Evolutionary conservation across 306 rosid genomes (phyloP).

Genomic region (cucumber (Cucumis sativus)): DNA sequence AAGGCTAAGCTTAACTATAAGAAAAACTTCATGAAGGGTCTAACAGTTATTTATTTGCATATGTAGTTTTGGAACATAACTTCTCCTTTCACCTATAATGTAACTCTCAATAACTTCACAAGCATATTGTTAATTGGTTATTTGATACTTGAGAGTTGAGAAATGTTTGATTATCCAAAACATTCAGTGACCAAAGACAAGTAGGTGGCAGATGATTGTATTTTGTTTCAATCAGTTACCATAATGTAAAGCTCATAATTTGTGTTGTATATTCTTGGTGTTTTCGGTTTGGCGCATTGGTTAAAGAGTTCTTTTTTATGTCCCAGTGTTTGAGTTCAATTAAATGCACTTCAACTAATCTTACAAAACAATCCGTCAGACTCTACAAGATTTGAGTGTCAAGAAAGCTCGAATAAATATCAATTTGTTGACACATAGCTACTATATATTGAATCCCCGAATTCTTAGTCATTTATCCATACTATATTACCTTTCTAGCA

Average conservation of each 20-base stretch:
- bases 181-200: background rate
- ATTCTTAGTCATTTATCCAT: too few relatives aligned
- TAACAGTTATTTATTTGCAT: background rate
- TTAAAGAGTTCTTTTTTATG: too few relatives aligned
- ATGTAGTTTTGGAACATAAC: background rate
- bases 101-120: background rate
- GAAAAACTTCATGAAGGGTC: background rate
- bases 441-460: too few relatives aligned
- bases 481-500: too few relatives aligned
- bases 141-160: background rate
- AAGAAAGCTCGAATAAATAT: too few relatives aligned
- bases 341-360: too few relatives aligned
- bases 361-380: too few relatives aligned
- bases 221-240: background rate
- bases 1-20: background rate
- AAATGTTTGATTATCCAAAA: background rate
- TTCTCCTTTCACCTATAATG: background rate
- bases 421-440: rapidly evolving
- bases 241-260: background rate
- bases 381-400: too few relatives aligned
- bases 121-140: background rate
- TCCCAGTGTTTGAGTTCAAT: too few relatives aligned
- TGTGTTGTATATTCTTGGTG: background rate
- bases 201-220: background rate
- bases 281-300: too few relatives aligned